Evolutionary conservation across 2,329 filamentous ascomycete genomes (phyloP).

Genomic region (Neofusicoccum cordaticola): DNA sequence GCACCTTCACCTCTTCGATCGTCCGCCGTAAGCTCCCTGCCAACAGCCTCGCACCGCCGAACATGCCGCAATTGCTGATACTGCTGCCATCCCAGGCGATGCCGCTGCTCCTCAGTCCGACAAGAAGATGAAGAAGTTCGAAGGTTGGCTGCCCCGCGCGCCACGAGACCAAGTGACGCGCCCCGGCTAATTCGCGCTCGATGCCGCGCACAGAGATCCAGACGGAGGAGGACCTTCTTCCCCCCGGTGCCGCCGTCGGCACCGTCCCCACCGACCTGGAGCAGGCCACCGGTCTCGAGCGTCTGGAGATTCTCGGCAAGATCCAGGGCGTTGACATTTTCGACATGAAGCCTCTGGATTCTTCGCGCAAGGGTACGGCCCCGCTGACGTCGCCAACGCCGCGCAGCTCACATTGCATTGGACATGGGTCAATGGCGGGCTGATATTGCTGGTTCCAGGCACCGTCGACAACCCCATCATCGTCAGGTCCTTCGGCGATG

Average conservation of each 20-base stretch:
- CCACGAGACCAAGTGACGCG: conserved; percentile 18
- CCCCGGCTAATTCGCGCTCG: conserved; percentile 26
- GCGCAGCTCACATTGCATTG: background rate
- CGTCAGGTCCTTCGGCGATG: conserved; percentile 87
- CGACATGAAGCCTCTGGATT: conserved; percentile 94
- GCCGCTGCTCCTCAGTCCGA: conserved; percentile 36
- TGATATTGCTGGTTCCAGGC: conserved; percentile 49
- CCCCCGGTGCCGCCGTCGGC: conserved; percentile 77
- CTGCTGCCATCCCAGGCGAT: conserved; percentile 27
- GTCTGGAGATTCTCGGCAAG: conserved; percentile 98
- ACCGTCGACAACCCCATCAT: conserved; percentile 83
- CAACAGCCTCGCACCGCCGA: conserved; percentile 24
- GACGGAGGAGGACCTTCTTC: conserved; percentile 74
- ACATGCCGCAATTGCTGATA: conserved; percentile 33
- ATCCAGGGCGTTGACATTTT: conserved; percentile 98
- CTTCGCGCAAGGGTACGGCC: conserved; percentile 74
- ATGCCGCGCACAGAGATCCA: conserved; percentile 67
- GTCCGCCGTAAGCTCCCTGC: conserved; percentile 42
- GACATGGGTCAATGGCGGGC: background rate
- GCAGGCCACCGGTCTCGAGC: conserved; percentile 95
- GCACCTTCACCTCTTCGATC: conserved; percentile 48
- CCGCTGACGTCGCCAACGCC: background rate
- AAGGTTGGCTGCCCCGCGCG: conserved; percentile 36
- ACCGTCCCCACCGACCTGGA: conserved; percentile 91
- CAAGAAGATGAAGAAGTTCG: conserved; percentile 45